Evolutionary conservation across 108 stramenopile species (phyloP), one percentile per base, ranked within the genome.

Genomic region (Nitzschia palea): DNA sequence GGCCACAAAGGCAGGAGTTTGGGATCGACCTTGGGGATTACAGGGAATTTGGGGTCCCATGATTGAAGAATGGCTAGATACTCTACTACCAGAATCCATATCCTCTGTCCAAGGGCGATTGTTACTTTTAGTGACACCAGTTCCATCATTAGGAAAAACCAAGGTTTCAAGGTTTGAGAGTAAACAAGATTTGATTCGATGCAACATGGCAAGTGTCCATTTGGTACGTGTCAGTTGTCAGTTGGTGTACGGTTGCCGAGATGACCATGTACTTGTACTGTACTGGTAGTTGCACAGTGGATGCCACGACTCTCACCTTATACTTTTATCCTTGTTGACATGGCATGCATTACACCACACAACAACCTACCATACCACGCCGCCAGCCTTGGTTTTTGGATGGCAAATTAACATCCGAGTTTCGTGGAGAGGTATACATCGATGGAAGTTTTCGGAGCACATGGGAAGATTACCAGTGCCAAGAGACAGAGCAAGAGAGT

Each of bases 171-270:
- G 71, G 15, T 96, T 95, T 53, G 51, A 76, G 5, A 78, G 64
- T 52, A 79, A 78, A 62, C 51, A 71, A 17, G 95, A 96, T 52
- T 68, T 96, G 50, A 92, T 96, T 42, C 45, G 79, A 25, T 86
- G 90, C 50, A 90, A 90, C 60, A 93, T 96, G 88, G 91, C 95
- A 20, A 92, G 90, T 60, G 90, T 93, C 14, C 95, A 96, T 72
- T 56, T 96, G 50, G 84, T 85, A 67, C 71, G 84, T 68, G n/a
- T 34, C 23, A 26, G 10, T 27, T 20, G n/a, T n/a, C n/a, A n/a
- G n/a, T n/a, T n/a, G n/a, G n/a, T n/a, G n/a, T n/a, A n/a, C n/a
- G n/a, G n/a, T n/a, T n/a, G n/a, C n/a, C n/a, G n/a, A n/a, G 28
- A 55, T 15, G 37, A 14, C 37, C 37, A 40, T 8, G 14, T 40